Evolutionary conservation across 495 filamentous ascomycete genomes (phyloP).

Genomic region (Thermothielavioides terrestris): DNA sequence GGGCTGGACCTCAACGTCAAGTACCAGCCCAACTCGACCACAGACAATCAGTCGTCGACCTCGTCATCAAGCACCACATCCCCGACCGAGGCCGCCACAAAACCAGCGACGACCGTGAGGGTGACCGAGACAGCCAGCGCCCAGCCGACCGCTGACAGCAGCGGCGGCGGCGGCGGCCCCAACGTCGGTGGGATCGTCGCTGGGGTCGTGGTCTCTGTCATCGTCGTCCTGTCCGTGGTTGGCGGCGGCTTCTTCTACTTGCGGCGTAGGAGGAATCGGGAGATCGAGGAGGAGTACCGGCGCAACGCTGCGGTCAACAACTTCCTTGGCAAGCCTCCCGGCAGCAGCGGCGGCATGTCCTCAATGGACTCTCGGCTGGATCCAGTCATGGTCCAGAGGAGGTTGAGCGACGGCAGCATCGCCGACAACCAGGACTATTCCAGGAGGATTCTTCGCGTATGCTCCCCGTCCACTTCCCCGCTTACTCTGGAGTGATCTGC

Average conservation of each 20-base stretch:
- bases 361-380: conserved; percentile 81
- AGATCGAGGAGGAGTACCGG: conserved; percentile 71
- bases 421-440: conserved; percentile 98
- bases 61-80: not conserved
- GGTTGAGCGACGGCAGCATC: conserved; percentile 94
- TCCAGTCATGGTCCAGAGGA: conserved; percentile 74
- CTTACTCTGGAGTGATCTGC: not conserved
- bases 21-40: not conserved
- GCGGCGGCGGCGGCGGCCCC: conserved; percentile 35
- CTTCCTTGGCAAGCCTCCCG: conserved; percentile 55
- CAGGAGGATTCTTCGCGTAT: conserved; percentile 84
- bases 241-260: conserved; percentile 68
- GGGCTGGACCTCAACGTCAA: conserved; percentile 28
- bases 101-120: not conserved
- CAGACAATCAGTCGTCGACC: not conserved
- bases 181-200: conserved; percentile 67
- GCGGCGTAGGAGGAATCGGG: conserved; percentile 61
- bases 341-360: conserved; percentile 48
- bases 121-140: conserved; percentile 1
- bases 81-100: not conserved
- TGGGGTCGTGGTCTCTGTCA: conserved; percentile 78
- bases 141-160: not conserved
- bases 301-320: conserved; percentile 61
- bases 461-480: conserved; percentile 45
- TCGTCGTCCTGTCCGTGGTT: conserved; percentile 55